Percentiles rank a stretch among this genome's conserved stretches.
phyloP scores from a whole-genome alignment of 768 basidiomycete species.

The Suillus fuscotomentosus region DNA sequence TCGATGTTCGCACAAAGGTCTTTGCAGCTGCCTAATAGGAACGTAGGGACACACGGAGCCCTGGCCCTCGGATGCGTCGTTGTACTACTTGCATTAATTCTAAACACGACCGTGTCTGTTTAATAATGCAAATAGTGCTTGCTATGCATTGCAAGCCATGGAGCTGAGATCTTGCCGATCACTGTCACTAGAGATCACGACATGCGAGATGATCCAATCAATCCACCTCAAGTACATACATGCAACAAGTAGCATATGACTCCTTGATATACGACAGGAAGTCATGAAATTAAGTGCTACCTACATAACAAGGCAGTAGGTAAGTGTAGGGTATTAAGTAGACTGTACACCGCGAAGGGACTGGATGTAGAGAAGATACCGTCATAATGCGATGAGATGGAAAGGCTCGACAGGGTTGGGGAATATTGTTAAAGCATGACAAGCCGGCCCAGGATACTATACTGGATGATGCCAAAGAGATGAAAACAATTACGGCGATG shows the following conservation, averaged over 20 bases:
- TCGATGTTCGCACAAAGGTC: no score
- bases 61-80: background rate
- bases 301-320: constrained; percentile 31
- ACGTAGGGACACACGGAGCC: no score
- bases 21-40: no score
- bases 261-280: constrained; percentile 21
- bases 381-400: constrained; percentile 27
- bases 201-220: background rate
- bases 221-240: background rate
- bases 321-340: constrained; percentile 33
- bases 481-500: constrained; percentile 29
- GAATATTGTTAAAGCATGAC: constrained; percentile 28
- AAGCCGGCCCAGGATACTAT: constrained; percentile 20
- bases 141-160: background rate
- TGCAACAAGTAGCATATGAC: constrained; percentile 14
- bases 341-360: constrained; percentile 30
- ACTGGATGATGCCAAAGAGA: constrained; percentile 28
- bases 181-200: background rate
- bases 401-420: constrained; percentile 15
- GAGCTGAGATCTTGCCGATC: background rate
- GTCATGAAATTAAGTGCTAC: constrained; percentile 27
- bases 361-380: constrained; percentile 20
- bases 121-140: background rate
- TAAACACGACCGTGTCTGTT: background rate
- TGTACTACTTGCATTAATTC: background rate